Conservation (phyloP, 306 rosid species). For the Sesbania bispinosa region DNA sequence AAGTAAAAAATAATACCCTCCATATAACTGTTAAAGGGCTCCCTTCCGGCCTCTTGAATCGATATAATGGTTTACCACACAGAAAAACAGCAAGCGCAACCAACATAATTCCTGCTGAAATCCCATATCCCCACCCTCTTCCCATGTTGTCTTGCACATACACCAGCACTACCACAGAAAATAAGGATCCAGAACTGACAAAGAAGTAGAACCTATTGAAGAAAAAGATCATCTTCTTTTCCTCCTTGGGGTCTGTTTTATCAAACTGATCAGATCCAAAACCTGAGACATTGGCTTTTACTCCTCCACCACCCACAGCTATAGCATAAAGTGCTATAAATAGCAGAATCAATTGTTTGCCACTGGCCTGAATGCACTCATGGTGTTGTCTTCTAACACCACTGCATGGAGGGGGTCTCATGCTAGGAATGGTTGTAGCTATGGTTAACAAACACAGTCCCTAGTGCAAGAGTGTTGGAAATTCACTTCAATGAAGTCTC, state of each 20-base stretch:
- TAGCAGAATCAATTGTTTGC: constrained; percentile 59
- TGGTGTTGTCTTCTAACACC: constrained; percentile 44
- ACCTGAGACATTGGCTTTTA: constrained; percentile 82
- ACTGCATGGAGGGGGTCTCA: constrained; percentile 72
- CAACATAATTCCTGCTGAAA: constrained; percentile 64
- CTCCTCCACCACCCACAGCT: constrained; percentile 78
- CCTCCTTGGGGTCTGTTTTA: constrained; percentile 55
- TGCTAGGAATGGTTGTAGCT: constrained; percentile 57
- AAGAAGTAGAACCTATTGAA: constrained; percentile 82
- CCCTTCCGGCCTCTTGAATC: constrained; percentile 67
- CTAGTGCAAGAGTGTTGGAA: constrained; percentile 28
- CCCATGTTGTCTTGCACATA: constrained; percentile 79
- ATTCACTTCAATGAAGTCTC: no score
- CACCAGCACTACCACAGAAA: constrained; percentile 68
- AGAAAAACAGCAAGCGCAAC: constrained; percentile 50
- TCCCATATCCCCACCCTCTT: constrained; percentile 79
- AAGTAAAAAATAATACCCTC: constrained; percentile 74
- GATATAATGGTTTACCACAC: constrained; percentile 52
- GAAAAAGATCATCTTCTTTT: constrained; percentile 79
- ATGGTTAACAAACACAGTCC: constrained; percentile 58
- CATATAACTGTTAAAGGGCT: constrained; percentile 79
- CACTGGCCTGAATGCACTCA: constrained; percentile 52
- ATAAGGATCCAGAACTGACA: constrained; percentile 68
- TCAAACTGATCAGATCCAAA: constrained; percentile 78
- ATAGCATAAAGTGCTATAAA: constrained; percentile 63